phyloP scores from a whole-genome alignment of 176 grass and related monocot species.

The Puya raimondii region DNA sequence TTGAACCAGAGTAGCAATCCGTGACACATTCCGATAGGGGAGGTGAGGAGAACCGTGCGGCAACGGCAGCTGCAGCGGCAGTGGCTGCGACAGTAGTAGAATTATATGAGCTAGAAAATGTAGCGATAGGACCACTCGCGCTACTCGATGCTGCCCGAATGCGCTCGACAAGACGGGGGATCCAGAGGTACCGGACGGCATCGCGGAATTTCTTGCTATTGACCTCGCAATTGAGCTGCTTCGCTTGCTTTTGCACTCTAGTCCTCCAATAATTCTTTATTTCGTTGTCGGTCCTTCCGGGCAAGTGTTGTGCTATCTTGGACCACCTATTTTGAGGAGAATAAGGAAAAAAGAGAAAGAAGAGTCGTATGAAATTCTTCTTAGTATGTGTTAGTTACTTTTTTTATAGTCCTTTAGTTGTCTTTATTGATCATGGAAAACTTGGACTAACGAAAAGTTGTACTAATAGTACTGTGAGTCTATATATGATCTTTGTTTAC shows the following conservation, averaged over 20 bases:
- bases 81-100: neutral
- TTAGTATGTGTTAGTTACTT: neutral
- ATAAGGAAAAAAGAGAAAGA: neutral
- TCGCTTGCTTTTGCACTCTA: slow-evolving; percentile 42
- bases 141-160: neutral
- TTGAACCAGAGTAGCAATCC: neutral
- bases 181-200: slow-evolving; percentile 38
- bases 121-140: neutral
- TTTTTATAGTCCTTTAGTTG: neutral
- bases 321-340: slow-evolving; percentile 28
- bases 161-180: slow-evolving; percentile 28
- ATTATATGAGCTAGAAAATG: too few relatives aligned
- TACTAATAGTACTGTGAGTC: too few relatives aligned
- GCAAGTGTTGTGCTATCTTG: slow-evolving; percentile 38
- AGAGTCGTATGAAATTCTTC: slow-evolving; percentile 19
- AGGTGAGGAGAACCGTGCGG: neutral
- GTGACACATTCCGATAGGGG: neutral
- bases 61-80: neutral
- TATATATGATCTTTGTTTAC: too few relatives aligned
- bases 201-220: slow-evolving; percentile 36
- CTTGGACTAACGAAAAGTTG: too few relatives aligned
- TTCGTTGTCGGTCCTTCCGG: slow-evolving; percentile 52
- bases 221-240: slow-evolving; percentile 38
- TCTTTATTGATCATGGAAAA: neutral
- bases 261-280: slow-evolving; percentile 66